phyloP scores from a whole-genome alignment of 2,329 filamentous ascomycete species.

The Fusarium brevicatenulatum region DNA sequence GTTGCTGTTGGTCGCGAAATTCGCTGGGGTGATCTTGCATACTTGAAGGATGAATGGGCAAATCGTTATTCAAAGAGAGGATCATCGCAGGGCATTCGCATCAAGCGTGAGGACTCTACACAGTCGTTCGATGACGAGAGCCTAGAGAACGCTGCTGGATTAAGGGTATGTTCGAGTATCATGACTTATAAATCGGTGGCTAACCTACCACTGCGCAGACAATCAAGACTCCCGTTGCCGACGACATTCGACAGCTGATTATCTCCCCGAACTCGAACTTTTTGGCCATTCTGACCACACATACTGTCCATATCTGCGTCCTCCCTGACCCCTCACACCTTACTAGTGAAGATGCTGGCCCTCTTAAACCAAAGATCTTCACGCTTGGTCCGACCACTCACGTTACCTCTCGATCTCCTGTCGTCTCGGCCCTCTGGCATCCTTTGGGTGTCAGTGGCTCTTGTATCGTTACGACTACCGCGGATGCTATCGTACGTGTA shows the following conservation, averaged over 20 bases:
- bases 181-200: background rate
- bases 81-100: constrained; percentile 48
- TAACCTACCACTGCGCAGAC: constrained; percentile 58
- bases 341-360: constrained; percentile 71
- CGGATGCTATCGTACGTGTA: constrained; percentile 85
- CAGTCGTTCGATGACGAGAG: constrained; percentile 50
- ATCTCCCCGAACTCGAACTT: constrained; percentile 85
- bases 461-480: constrained; percentile 87
- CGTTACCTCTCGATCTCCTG: constrained; percentile 82
- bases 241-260: constrained; percentile 84
- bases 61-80: constrained; percentile 46
- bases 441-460: constrained; percentile 84
- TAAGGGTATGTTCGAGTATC: constrained; percentile 47
- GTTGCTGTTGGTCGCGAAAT: constrained; percentile 89
- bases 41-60: constrained; percentile 73
- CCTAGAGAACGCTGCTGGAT: constrained; percentile 43
- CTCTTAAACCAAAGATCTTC: constrained; percentile 84
- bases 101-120: constrained; percentile 61
- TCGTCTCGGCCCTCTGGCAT: constrained; percentile 90
- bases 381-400: constrained; percentile 94
- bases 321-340: constrained; percentile 84
- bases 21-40: constrained; percentile 86
- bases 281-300: constrained; percentile 84
- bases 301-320: constrained; percentile 89
- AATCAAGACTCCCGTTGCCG: constrained; percentile 80